These are phyloP conservation scores for Yamadazyma triangularis DNA, from an alignment of 1,139 yeast genomes.

Conservation along the genomic window DNA sequence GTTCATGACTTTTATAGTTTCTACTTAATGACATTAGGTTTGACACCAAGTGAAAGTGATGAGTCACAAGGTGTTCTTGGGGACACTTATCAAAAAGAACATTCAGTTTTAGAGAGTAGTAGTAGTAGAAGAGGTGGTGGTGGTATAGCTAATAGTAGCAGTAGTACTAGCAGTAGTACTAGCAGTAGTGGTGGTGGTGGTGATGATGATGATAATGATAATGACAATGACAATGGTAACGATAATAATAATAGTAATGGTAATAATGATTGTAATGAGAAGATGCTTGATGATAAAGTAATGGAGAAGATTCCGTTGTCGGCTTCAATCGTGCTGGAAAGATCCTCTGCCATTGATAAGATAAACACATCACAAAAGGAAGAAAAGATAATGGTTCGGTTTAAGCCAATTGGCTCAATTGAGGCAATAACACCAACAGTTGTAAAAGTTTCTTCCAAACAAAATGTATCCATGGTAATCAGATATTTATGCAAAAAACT, in stretches of 20 bases:
- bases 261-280: no score
- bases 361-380: no score
- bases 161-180: background rate
- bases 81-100: no score
- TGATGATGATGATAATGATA: background rate
- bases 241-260: no score
- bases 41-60: no score
- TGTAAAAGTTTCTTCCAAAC: conserved; percentile 44
- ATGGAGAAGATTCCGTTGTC: background rate
- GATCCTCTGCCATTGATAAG: background rate
- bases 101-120: no score
- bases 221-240: no score
- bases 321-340: background rate
- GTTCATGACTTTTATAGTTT: no score
- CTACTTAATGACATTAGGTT: no score
- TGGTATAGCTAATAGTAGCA: background rate
- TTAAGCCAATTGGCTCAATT: conserved; percentile 58
- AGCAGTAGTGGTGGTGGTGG: background rate
- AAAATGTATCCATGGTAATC: conserved; percentile 38
- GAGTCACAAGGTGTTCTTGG: no score
- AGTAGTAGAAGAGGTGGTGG: background rate
- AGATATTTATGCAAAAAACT: conserved; percentile 43
- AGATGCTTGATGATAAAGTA: background rate
- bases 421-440: conserved; percentile 45
- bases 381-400: conserved; percentile 39